Evolutionary conservation across 257 asterid species (phyloP).

Genomic region (Echium plantagineum): DNA sequence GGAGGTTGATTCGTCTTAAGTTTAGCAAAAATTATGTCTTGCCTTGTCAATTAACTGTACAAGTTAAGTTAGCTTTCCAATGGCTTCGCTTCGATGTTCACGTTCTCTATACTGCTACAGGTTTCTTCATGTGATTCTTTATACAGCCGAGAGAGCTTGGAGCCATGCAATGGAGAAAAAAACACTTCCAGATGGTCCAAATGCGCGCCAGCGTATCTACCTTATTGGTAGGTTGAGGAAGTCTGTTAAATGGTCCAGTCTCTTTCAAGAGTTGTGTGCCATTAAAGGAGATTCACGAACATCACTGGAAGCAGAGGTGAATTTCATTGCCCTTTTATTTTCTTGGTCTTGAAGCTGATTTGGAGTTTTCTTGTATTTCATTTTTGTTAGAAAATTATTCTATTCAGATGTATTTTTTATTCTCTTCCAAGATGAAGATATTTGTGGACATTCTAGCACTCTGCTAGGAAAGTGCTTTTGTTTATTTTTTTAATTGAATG

Average conservation of each 20-base stretch:
- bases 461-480: background rate
- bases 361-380: background rate
- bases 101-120: slow-evolving; percentile 22
- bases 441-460: background rate
- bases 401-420: background rate
- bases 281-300: slow-evolving; percentile 88
- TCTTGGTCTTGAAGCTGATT: background rate
- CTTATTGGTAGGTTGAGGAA: slow-evolving; percentile 91
- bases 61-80: background rate
- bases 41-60: background rate
- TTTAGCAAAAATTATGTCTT: background rate
- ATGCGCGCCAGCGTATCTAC: slow-evolving; percentile 84
- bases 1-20: background rate
- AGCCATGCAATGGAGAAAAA: slow-evolving; percentile 99
- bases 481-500: background rate
- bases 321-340: background rate
- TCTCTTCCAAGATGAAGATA: background rate
- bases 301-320: slow-evolving; percentile 94
- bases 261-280: slow-evolving; percentile 73
- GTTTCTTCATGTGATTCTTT: slow-evolving; percentile 84
- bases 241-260: slow-evolving; percentile 88
- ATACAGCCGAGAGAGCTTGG: slow-evolving; percentile 97
- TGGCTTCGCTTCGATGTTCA: background rate
- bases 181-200: slow-evolving; percentile 88
- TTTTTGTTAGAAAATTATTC: background rate